These are phyloP conservation scores for Dipteronia dyeriana DNA, from an alignment of 345 rosid genomes.

Conservation along the genomic window DNA sequence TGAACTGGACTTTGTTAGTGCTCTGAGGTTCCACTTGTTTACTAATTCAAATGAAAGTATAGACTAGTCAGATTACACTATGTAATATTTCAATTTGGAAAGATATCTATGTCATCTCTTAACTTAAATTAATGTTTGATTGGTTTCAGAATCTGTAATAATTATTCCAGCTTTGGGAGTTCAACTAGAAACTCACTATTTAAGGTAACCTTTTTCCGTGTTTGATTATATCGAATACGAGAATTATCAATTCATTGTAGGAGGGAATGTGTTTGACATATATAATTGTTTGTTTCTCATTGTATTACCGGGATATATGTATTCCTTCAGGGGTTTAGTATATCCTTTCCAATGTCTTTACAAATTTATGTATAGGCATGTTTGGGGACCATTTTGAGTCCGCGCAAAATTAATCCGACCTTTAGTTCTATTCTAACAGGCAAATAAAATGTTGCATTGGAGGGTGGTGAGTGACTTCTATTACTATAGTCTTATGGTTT, in stretches of 20 bases:
- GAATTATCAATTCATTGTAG: background rate
- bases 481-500: constrained; percentile 5
- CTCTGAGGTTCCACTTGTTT: background rate
- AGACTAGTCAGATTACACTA: too few relatives aligned
- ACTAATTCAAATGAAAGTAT: too few relatives aligned
- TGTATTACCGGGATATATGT: background rate
- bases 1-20: background rate
- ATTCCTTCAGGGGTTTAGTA: background rate
- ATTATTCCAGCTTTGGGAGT: constrained; percentile 78
- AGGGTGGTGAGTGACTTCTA: background rate
- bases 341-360: background rate
- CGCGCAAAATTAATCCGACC: background rate
- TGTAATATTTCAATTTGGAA: background rate
- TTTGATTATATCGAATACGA: background rate
- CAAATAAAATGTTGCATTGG: background rate
- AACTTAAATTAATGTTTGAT: constrained; percentile 29
- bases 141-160: constrained; percentile 68
- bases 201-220: constrained; percentile 43
- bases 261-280: background rate
- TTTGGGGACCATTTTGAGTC: background rate
- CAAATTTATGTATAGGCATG: background rate
- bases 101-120: background rate
- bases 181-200: constrained; percentile 80
- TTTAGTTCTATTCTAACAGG: background rate
- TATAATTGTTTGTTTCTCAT: background rate